Evolutionary conservation across 805 yeast genomes (phyloP).

Genomic region (Myxozyma neotropica): DNA sequence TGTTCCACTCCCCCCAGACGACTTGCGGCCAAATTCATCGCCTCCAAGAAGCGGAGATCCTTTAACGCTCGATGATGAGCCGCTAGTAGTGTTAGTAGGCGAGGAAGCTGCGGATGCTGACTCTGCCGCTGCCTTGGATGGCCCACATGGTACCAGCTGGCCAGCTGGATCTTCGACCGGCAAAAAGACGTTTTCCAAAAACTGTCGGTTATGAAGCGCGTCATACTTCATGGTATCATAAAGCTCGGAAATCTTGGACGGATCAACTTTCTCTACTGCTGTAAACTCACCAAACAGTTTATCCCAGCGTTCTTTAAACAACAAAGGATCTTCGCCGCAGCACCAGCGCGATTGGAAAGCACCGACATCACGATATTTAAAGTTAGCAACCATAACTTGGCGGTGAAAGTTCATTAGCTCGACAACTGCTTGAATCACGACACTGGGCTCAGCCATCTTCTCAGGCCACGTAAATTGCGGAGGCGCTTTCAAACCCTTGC

Average conservation of each 20-base stretch:
- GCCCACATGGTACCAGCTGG: background rate
- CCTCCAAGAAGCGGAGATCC: constrained; percentile 48
- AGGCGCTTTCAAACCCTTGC: constrained; percentile 97
- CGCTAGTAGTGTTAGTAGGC: background rate
- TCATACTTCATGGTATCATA: constrained; percentile 99
- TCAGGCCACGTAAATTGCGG: constrained; percentile 99
- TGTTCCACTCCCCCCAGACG: constrained; percentile 46
- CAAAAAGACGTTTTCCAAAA: constrained; percentile 78
- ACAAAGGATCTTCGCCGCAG: constrained; percentile 88
- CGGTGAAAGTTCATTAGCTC: constrained; percentile 93
- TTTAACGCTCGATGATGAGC: background rate
- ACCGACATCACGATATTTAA: constrained; percentile 63
- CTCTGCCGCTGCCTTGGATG: background rate
- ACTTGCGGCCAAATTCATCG: constrained; percentile 53
- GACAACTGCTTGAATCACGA: constrained; percentile 90
- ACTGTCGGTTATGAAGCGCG: constrained; percentile 91
- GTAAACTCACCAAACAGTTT: constrained; percentile 90
- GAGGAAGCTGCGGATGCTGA: background rate
- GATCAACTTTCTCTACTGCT: constrained; percentile 93
- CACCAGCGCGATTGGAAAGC: constrained; percentile 86
- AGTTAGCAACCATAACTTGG: constrained; percentile 79
- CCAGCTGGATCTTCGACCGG: constrained; percentile 52
- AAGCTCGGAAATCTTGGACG: constrained; percentile 92
- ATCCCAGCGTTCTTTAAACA: constrained; percentile 96
- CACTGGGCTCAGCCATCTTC: constrained; percentile 95